phyloP scores from a whole-genome alignment of 2,329 filamentous ascomycete species.

The Verticillium alfalfae region DNA sequence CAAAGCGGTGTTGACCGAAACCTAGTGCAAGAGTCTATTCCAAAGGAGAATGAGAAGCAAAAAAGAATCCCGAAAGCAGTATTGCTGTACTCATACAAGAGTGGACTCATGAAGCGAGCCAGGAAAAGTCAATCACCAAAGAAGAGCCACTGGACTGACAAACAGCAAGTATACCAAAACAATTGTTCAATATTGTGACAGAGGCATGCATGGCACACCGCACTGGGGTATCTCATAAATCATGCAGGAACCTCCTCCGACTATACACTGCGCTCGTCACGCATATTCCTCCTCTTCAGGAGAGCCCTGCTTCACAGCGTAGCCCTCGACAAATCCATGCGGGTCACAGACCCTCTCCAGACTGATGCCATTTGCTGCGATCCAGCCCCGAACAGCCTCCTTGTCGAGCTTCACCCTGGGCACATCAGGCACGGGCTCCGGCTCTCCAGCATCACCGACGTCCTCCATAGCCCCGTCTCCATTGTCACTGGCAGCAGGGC shows the following conservation, averaged over 20 bases:
- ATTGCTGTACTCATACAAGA: too few species aligned
- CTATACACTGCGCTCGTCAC: background rate
- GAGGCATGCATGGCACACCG: too few species aligned
- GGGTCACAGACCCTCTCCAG: constrained; percentile 65
- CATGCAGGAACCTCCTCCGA: background rate
- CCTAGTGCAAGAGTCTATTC: too few species aligned
- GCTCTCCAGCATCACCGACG: constrained; percentile 18
- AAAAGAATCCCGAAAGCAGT: too few species aligned
- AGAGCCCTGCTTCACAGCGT: constrained; percentile 39
- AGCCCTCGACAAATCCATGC: constrained; percentile 67
- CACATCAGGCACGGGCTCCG: constrained; percentile 21
- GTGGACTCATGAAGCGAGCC: too few species aligned
- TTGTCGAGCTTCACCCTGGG: constrained; percentile 47
- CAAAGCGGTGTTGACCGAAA: too few species aligned
- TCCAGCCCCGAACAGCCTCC: constrained; percentile 60
- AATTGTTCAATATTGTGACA: too few species aligned
- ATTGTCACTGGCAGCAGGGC: constrained; percentile 1
- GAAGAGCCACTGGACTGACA: too few species aligned
- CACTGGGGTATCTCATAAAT: background rate
- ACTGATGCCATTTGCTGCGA: constrained; percentile 54
- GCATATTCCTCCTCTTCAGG: background rate
- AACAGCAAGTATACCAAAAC: too few species aligned
- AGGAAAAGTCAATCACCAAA: too few species aligned
- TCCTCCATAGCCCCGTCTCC: constrained; percentile 15
- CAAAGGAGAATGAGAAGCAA: too few species aligned